A percentile compares a stretch with the other conserved stretches of the same genome.
phyloP scores from a whole-genome alignment of 495 filamentous ascomycete genomes.

The Rostrohypoxylon terebratum region DNA sequence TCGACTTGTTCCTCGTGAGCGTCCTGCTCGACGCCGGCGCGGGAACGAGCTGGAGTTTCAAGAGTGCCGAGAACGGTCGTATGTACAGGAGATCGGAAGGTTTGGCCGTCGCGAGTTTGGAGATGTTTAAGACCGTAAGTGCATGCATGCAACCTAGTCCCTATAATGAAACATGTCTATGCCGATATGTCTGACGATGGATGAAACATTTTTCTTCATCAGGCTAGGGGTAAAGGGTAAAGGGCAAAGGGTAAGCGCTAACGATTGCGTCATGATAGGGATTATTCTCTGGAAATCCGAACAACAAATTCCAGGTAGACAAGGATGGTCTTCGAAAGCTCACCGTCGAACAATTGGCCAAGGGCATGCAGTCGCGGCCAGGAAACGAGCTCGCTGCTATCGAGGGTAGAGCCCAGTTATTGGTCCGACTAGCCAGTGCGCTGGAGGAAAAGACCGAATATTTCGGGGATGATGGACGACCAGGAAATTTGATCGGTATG shows the following conservation, averaged over 20 bases:
- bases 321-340: conserved; percentile 80
- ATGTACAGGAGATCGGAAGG: conserved; percentile 90
- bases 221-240: background rate
- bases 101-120: conserved; percentile 90
- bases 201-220: background rate
- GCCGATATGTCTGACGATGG: background rate
- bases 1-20: conserved; percentile 91
- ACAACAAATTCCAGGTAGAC: conserved; percentile 89
- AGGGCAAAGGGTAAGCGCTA: conserved; percentile 17
- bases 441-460: conserved; percentile 79
- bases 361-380: conserved; percentile 84
- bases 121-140: conserved; percentile 88
- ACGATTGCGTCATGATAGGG: conserved; percentile 59
- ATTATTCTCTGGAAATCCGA: conserved; percentile 85
- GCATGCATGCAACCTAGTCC: background rate
- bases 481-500: conserved; percentile 95
- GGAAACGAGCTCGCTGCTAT: conserved; percentile 87
- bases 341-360: conserved; percentile 74
- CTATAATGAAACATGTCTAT: background rate
- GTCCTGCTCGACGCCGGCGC: conserved; percentile 90
- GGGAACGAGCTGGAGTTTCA: conserved; percentile 87
- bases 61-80: conserved; percentile 88
- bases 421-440: conserved; percentile 80
- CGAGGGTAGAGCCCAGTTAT: conserved; percentile 83
- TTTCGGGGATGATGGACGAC: conserved; percentile 86